Percentiles rank a stretch among this genome's conserved stretches.
These are phyloP conservation scores for Aspergillus wentii DNA, from an alignment of 495 filamentous ascomycete species.

Conservation along the genomic window DNA sequence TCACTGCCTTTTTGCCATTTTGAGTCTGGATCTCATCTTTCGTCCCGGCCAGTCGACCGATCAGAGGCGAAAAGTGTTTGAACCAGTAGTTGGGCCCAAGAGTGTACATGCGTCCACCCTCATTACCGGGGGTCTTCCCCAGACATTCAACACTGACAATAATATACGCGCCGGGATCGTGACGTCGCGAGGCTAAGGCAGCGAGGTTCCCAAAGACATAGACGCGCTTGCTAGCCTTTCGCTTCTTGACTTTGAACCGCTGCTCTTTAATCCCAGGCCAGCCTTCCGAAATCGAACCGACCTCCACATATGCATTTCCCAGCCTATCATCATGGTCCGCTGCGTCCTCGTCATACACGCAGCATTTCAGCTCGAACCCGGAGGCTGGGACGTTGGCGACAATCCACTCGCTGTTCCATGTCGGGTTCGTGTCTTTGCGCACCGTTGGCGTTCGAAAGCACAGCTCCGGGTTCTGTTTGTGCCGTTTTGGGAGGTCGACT, in stretches of 20 bases:
- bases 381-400: constrained; percentile 76
- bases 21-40: constrained; percentile 55
- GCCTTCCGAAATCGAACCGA: constrained; percentile 49
- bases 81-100: constrained; percentile 71
- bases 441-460: constrained; percentile 73
- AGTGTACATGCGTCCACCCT: constrained; percentile 77
- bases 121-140: constrained; percentile 63
- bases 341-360: constrained; percentile 84
- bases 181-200: constrained; percentile 46
- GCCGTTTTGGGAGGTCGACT: constrained; percentile 58
- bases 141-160: constrained; percentile 67
- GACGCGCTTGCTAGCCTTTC: constrained; percentile 78
- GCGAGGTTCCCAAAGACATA: constrained; percentile 66
- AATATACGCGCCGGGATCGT: constrained; percentile 56
- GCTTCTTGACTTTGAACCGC: constrained; percentile 70
- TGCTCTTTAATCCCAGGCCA: constrained; percentile 66
- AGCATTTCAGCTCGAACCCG: constrained; percentile 75
- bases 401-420: constrained; percentile 82
- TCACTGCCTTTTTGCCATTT: constrained; percentile 47
- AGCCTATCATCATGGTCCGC: constrained; percentile 83
- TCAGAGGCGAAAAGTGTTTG: constrained; percentile 83
- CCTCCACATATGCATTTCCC: constrained; percentile 71
- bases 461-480: constrained; percentile 73
- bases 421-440: constrained; percentile 61
- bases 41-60: constrained; percentile 73